A percentile compares a stretch with the other conserved stretches of the same genome.
These are phyloP conservation scores for Aspergillus baeticus DNA, from an alignment of 495 filamentous ascomycete genomes.

Conservation along the genomic window DNA sequence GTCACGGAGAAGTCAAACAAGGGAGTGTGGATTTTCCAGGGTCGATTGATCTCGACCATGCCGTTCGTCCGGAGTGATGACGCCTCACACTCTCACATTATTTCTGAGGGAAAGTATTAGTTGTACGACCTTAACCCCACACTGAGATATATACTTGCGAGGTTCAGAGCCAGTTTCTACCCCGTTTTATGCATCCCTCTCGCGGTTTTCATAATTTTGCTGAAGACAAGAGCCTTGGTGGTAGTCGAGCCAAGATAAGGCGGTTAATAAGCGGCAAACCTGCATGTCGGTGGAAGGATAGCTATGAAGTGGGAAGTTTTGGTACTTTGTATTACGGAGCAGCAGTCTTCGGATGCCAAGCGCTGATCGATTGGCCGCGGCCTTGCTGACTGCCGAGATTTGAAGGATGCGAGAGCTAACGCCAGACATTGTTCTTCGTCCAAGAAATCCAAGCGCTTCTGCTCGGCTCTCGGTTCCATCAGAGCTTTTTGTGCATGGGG, in stretches of 20 bases:
- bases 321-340: neutral
- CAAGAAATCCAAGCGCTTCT: neutral
- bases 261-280: too few relatives aligned
- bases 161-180: neutral
- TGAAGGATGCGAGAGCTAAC: neutral
- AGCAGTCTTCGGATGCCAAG: neutral
- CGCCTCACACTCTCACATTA: too few relatives aligned
- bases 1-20: neutral
- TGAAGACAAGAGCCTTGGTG: too few relatives aligned
- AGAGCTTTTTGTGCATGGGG: neutral
- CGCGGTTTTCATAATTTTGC: too few relatives aligned
- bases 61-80: too few relatives aligned
- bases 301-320: neutral
- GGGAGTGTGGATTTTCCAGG: too few relatives aligned
- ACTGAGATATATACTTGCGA: neutral
- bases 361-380: neutral
- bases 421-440: neutral
- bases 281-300: neutral
- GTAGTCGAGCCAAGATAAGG: too few relatives aligned
- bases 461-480: slow-evolving; percentile 10
- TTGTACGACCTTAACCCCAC: slow-evolving; percentile 2
- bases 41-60: too few relatives aligned
- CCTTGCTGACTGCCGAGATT: neutral
- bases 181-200: too few relatives aligned
- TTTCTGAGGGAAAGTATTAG: neutral